Evolutionary conservation across 2,329 filamentous ascomycete genomes (phyloP), one percentile per base, ranked within the genome.

Genomic region (Pseudogymnoascus sp.): DNA sequence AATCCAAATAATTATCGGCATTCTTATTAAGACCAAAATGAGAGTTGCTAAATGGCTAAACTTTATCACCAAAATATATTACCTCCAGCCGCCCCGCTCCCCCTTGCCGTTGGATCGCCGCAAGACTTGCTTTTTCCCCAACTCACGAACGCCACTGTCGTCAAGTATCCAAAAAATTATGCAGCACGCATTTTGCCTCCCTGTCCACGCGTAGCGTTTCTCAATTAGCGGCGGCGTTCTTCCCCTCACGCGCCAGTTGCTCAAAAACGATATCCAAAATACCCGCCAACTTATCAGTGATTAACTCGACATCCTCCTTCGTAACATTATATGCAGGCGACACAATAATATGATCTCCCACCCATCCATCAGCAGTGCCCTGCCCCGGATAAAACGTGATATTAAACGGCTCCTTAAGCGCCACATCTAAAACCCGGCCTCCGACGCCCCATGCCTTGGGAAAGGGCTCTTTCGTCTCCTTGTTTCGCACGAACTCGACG

Each of bases 341-440:
- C 19, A 89, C 68, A 36, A 88, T 76, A 49, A 88, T 75, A 72
- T 87, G 84, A 67, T 89, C 86, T 2, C 86, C 86, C 5, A 69
- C 71, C n/a, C 72, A 69, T 8, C 84, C 84, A 68, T 85, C 71
- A 4, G 76, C 81, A 4, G 80, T 81, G 5, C 86, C 85, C 5
- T 76, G 77, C 5, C 83, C 82, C 11, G 80, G 79, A 68, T 88
- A 89, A n/a, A 88, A 69, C 3, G 80, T 80, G 65, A 89, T 82
- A 62, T 77, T 78, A 68, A 81, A 78, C 8, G 70, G 68, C 19
- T 70, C 64, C 2, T 69, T 70, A 58, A 74, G 66, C 6, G 70
- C 73, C 9, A 77, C 77, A 58, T 83, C 77, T 64, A 82, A 79
- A 2, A 87, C 72, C 5, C 72, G 73, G 66, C 75, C 77, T 1